These are phyloP conservation scores for Sanghuangporus weigelae DNA, from an alignment of 1,284 basidiomycete species.

Conservation along the genomic window DNA sequence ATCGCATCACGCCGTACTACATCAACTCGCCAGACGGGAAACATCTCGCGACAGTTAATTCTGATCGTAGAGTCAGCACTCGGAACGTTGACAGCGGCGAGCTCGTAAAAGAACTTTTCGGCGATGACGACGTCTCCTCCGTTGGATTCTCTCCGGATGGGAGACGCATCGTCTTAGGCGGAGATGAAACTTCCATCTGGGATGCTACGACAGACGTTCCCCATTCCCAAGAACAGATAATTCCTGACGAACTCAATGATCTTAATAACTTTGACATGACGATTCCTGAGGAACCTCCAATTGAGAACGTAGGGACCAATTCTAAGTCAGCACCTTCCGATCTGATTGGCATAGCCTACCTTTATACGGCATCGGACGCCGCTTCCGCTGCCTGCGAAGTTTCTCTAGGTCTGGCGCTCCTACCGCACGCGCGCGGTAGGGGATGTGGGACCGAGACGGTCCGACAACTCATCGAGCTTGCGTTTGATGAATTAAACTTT, in stretches of 20 bases:
- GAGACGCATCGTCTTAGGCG: too few species aligned
- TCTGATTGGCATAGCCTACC: slow-evolving; percentile 9
- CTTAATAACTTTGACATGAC: not conserved
- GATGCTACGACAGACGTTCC: not conserved
- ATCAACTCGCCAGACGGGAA: too few species aligned
- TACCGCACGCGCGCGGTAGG: not conserved
- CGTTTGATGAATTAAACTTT: slow-evolving; percentile 16
- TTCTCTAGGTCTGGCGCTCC: slow-evolving; percentile 10
- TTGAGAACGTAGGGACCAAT: not conserved
- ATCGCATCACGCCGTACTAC: too few species aligned
- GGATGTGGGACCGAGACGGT: slow-evolving; percentile 10
- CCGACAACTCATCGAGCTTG: slow-evolving; percentile 19
- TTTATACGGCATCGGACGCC: not conserved
- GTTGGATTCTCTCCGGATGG: too few species aligned
- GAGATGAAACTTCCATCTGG: too few species aligned
- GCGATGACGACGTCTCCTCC: too few species aligned
- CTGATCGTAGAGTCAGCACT: too few species aligned
- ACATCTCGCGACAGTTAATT: too few species aligned
- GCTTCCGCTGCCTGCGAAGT: slow-evolving; percentile 2
- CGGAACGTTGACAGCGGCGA: too few species aligned
- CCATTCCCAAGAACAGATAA: not conserved
- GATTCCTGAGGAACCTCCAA: not conserved
- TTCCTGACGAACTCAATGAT: not conserved
- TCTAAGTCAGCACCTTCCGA: not conserved
- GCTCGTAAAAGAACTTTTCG: too few species aligned